A percentile compares a stretch with the other conserved stretches of the same genome.
phyloP scores from a whole-genome alignment of 108 stramenopile genomes.

The Pseudonitzschia multistriata region DNA sequence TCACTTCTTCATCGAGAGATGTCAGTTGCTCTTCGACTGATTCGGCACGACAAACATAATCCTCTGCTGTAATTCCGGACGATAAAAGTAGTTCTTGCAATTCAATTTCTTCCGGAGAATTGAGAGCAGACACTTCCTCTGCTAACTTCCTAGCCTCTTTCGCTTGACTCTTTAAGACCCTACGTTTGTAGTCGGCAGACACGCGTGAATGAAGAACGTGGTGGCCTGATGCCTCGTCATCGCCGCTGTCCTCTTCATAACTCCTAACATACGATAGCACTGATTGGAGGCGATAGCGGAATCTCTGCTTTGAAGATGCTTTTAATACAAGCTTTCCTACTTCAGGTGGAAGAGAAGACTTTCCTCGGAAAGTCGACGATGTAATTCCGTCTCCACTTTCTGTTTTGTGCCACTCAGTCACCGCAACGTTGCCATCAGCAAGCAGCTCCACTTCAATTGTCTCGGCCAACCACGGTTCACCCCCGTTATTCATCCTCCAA shows the following conservation, averaged over 20 bases:
- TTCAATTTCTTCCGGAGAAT: background rate
- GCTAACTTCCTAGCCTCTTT: constrained; percentile 15
- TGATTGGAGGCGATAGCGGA: constrained; percentile 61
- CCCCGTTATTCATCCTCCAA: constrained; percentile 48
- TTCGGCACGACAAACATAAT: constrained; percentile 12
- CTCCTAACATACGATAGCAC: constrained; percentile 59
- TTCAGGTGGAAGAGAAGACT: constrained; percentile 42
- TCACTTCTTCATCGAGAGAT: constrained; percentile 6
- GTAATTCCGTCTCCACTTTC: constrained; percentile 40
- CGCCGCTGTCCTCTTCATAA: constrained; percentile 16
- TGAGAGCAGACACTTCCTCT: background rate
- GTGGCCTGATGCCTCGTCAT: constrained; percentile 46
- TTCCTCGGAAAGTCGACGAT: constrained; percentile 40
- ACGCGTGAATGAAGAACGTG: constrained; percentile 73
- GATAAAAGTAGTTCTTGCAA: constrained; percentile 10
- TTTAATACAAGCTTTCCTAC: constrained; percentile 29
- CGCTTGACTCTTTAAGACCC: constrained; percentile 35
- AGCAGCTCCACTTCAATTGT: constrained; percentile 66
- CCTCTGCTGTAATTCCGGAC: constrained; percentile 6
- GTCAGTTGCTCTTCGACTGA: constrained; percentile 9
- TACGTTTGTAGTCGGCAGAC: constrained; percentile 37
- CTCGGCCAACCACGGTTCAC: constrained; percentile 69
- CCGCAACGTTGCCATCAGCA: constrained; percentile 54
- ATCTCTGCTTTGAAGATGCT: constrained; percentile 18
- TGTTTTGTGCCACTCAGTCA: constrained; percentile 42